A percentile compares a stretch with the other conserved stretches of the same genome.
Evolutionary conservation across 257 asterid genomes (phyloP).

Genomic region (Buddleja alternifolia): DNA sequence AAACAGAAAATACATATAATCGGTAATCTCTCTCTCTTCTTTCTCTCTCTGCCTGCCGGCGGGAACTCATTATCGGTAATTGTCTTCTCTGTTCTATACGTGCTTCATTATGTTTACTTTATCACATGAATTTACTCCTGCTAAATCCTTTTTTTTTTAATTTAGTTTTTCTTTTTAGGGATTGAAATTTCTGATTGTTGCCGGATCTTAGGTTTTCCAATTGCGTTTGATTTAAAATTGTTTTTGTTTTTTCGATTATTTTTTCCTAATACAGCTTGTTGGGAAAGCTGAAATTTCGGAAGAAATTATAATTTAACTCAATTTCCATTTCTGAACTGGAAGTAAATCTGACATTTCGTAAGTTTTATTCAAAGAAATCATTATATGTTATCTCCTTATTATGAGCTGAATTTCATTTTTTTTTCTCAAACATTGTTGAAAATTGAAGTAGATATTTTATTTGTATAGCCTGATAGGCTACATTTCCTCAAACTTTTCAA

Average conservation of each 20-base stretch:
- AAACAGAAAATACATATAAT: conserved; percentile 1
- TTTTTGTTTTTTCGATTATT: not conserved
- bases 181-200: conserved; percentile 4
- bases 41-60: conserved; percentile 43
- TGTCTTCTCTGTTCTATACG: not conserved
- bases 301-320: not conserved
- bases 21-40: conserved; percentile 16
- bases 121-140: not conserved
- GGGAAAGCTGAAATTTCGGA: conserved; percentile 11
- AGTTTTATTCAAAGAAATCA: not conserved
- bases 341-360: not conserved
- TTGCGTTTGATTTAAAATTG: not conserved
- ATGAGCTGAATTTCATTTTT: conserved; percentile 13
- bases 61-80: conserved; percentile 47
- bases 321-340: conserved; percentile 4
- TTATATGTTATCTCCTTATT: not conserved
- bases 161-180: not conserved
- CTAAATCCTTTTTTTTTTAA: not conserved
- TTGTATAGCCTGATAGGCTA: too few species aligned
- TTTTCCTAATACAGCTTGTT: not conserved
- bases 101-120: not conserved
- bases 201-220: conserved; percentile 34
- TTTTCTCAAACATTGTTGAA: not conserved
- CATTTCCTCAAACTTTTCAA: too few species aligned
- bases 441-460: too few species aligned